phyloP scores from a whole-genome alignment of 176 grass and related monocot species.

The Rhynchospora pubera region DNA sequence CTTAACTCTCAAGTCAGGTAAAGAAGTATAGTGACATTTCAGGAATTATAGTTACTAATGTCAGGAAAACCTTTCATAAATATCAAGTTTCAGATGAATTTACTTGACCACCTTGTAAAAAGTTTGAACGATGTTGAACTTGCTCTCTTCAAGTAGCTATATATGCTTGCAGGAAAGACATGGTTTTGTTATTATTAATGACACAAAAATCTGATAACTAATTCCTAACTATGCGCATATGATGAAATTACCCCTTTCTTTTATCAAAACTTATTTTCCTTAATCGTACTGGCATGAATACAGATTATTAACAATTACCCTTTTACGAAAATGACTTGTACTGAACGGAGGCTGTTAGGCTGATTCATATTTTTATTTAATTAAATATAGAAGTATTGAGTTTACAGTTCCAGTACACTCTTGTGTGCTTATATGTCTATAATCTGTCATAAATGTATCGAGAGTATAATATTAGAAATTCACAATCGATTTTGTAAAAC shows the following conservation, averaged over 20 bases:
- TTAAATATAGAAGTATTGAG: no score
- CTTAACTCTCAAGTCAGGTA: neutral
- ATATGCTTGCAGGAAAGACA: neutral
- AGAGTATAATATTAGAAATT: no score
- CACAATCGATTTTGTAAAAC: no score
- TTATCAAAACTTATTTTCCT: no score
- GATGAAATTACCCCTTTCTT: no score
- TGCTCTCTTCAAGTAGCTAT: neutral
- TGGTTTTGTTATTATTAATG: neutral
- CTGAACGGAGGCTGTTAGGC: neutral
- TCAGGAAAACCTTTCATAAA: neutral
- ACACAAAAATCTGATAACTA: neutral
- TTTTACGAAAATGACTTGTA: neutral
- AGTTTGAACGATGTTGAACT: neutral
- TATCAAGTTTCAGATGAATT: neutral
- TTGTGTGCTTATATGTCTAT: no score
- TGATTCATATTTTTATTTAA: neutral
- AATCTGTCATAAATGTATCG: no score
- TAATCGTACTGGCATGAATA: neutral
- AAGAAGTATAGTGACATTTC: neutral
- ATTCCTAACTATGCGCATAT: neutral
- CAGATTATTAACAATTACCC: neutral
- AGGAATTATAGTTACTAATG: neutral
- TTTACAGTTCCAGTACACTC: no score
- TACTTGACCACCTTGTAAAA: neutral